Base-by-base conservation (phyloP, 1,284 basidiomycete species). In the Wolfiporia cocos region DNA sequence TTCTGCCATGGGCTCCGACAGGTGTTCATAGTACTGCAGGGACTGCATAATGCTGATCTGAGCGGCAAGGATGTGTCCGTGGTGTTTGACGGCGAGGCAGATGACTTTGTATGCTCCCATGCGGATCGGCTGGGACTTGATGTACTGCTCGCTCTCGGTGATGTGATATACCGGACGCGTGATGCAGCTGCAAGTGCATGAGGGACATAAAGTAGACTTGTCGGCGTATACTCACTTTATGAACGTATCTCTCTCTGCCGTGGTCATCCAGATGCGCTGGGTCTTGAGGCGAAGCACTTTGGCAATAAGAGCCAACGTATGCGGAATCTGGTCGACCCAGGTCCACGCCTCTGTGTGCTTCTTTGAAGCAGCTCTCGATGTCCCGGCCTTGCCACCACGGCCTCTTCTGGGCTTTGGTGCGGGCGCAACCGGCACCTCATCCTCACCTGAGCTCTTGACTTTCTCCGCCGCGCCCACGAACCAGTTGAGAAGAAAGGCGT, bases 1-100 rank as follows among this genome's bases (percentile, higher is more conserved):
- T 53, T 98, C 93, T 0, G 94, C 94, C 84, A 97, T 90, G 0
- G 88, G 84, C 57, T 98, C 94, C 0, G 89, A 81, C 21, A 97
- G 77, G 60, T 98, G 94, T 55, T 99, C 95, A 55, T 86, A 92
- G 64, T 95, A 96, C 48, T 95, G 92, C 11, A 99, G 70, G 42
- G 80, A 82, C 61, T 97, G 93, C 64, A 94, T 86, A 63, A 99
- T 91, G 48, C 78, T 81, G 42, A 91, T 94, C 57, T 96, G 92
- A 0, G 88, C 88, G 35, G 81, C 81, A 45, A 87, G 81, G 1
- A 79, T 74, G 53, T 98, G 94, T 1, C 78, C 81, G 52, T 98
- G 93, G 50, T 86, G 81, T 59, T 97, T 98, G 50, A 97, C 92
- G 0, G 93, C 87, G 37, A 88, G 69, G 63, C 92, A 96, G 48